Evolutionary conservation across 2,329 filamentous ascomycete genomes (phyloP).

Genomic region (Xylariaceae sp.): DNA sequence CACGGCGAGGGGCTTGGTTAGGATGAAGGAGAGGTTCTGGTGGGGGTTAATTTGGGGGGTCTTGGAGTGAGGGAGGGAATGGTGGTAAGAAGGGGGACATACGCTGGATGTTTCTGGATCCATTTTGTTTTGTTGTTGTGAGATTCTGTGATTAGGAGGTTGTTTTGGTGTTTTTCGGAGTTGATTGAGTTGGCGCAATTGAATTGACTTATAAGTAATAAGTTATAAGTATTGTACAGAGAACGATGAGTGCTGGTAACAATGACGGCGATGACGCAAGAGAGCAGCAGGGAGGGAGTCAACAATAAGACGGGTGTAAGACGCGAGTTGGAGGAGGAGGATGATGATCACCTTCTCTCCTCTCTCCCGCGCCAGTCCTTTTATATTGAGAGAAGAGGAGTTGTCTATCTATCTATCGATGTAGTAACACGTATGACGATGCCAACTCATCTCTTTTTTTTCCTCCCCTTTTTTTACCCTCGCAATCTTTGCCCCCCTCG

Average conservation of each 20-base stretch:
- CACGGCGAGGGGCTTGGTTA: slow-evolving; percentile 69
- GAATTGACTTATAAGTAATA: too few species aligned
- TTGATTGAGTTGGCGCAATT: too few species aligned
- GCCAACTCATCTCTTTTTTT: background rate
- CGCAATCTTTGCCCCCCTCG: slow-evolving; percentile 3
- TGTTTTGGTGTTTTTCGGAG: background rate
- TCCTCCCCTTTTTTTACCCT: background rate
- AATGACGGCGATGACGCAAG: background rate
- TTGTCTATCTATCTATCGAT: too few species aligned
- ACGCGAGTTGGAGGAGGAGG: too few species aligned
- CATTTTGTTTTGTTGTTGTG: background rate
- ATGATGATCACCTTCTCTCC: too few species aligned
- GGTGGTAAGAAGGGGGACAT: background rate
- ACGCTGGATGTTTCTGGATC: slow-evolving; percentile 19
- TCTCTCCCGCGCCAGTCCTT: too few species aligned
- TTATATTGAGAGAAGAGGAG: too few species aligned
- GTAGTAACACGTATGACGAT: background rate
- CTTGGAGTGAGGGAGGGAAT: background rate
- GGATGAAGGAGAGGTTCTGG: slow-evolving; percentile 79
- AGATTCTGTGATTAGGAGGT: background rate
- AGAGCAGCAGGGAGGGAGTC: background rate
- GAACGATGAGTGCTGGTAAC: background rate
- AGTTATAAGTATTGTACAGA: background rate
- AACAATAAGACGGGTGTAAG: too few species aligned
- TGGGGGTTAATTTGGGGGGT: background rate